Conservation (phyloP, 495 filamentous ascomycete genomes). For the Hypoxylon fuscum region DNA sequence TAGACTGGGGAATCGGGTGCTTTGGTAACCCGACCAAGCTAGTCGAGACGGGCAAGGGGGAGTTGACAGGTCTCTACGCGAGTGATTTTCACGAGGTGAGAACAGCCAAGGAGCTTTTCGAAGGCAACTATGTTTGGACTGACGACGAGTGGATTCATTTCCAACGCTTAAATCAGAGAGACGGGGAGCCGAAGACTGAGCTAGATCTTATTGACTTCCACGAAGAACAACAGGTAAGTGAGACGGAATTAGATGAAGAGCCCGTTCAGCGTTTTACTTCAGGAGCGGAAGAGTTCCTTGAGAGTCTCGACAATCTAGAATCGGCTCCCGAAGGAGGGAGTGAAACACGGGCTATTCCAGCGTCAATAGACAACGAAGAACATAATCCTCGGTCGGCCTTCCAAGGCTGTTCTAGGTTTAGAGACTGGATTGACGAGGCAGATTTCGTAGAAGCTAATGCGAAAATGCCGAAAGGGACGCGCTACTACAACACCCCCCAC, state of each 20-base stretch:
- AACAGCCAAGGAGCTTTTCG: slow-evolving; percentile 9
- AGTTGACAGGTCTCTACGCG: slow-evolving; percentile 5
- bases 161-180: slow-evolving; percentile 4
- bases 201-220: slow-evolving; percentile 11
- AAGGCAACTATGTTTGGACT: neutral
- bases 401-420: neutral
- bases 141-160: slow-evolving; percentile 22
- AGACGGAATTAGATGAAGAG: neutral
- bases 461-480: slow-evolving; percentile 9
- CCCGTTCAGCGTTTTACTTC: neutral
- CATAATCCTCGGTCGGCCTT: neutral
- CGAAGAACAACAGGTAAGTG: neutral
- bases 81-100: slow-evolving; percentile 11
- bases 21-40: slow-evolving; percentile 27
- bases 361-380: neutral
- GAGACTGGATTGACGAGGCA: slow-evolving; percentile 33
- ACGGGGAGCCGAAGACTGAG: slow-evolving; percentile 9
- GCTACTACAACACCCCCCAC: slow-evolving; percentile 8
- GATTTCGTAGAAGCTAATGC: slow-evolving; percentile 21
- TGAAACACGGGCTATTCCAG: neutral
- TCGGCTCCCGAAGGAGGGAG: neutral
- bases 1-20: slow-evolving; percentile 25
- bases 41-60: slow-evolving; percentile 21
- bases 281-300: slow-evolving; percentile 7
- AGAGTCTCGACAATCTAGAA: slow-evolving; percentile 13